Conservation (phyloP, 2,329 filamentous ascomycete genomes). For the Huntiella savannae region DNA sequence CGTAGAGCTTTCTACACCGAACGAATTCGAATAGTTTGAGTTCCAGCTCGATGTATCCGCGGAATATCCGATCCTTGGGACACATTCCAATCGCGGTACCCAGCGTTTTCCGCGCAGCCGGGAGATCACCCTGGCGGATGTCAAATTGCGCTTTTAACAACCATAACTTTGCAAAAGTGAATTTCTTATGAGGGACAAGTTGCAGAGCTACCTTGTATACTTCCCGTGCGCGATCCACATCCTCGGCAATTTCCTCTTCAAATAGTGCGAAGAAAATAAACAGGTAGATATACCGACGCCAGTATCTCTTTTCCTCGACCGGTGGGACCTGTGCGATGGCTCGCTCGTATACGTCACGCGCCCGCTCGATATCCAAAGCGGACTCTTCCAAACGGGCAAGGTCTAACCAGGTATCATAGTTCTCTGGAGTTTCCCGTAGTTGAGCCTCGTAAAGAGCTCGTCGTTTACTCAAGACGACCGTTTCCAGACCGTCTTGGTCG, state of each 20-base stretch:
- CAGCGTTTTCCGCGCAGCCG: constrained; percentile 67
- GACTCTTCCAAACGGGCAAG: constrained; percentile 80
- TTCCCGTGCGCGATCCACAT: constrained; percentile 60
- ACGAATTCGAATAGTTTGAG: constrained; percentile 86
- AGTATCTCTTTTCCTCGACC: constrained; percentile 90
- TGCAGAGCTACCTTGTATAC: constrained; percentile 80
- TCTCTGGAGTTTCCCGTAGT: constrained; percentile 82
- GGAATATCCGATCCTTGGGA: constrained; percentile 89
- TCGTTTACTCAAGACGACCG: constrained; percentile 87
- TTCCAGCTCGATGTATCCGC: constrained; percentile 83
- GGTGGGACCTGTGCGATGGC: constrained; percentile 91
- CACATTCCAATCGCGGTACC: constrained; percentile 85
- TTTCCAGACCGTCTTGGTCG: constrained; percentile 79
- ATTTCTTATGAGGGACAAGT: constrained; percentile 84
- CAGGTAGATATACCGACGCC: constrained; percentile 91
- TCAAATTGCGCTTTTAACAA: constrained; percentile 86
- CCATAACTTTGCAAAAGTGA: constrained; percentile 96
- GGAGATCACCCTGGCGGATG: constrained; percentile 66
- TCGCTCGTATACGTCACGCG: constrained; percentile 84
- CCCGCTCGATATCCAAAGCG: constrained; percentile 60
- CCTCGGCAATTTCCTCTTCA: constrained; percentile 75
- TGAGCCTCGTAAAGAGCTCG: constrained; percentile 87
- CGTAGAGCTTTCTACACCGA: constrained; percentile 75
- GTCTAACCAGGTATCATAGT: constrained; percentile 96
- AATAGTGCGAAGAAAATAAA: constrained; percentile 96